Base-by-base conservation (phyloP, 2,329 filamentous ascomycete genomes). In the Beauveria rudraprayagi region DNA sequence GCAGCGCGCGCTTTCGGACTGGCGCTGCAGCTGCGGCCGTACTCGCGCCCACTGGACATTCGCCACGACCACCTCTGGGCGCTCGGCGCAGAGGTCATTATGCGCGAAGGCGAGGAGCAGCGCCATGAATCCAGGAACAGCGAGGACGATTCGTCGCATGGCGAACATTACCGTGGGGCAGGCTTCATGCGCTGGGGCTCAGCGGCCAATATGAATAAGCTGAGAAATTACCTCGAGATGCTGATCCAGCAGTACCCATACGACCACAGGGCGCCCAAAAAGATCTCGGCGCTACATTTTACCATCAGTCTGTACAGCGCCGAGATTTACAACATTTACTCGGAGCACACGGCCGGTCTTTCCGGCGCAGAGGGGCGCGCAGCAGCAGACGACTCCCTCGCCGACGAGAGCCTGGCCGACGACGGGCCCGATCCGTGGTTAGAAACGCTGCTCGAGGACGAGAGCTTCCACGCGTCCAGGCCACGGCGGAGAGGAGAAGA, bases 71-170 rank as follows among this genome's bases (percentile, higher is more conserved):
- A 84, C 41, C 81, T 89, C 65, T 97, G 92, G 93, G 87, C 87
- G 16, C 81, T 96, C 50, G 92, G 91, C 0, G 91, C 90, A 2
- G 92, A 96, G 74, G 83, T 97, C 22, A 75, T 96, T 61, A 85
- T 96, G 75, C 83, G 88, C 17, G 75, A 80, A 30, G 80, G 78
- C 7, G 76, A 80, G 63, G 69, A 75, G 68, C 65, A 24, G 19
- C 61, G 61, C 28, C 61, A 66, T 56, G 48, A 52, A 34, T 47
- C 47, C 2, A 19, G 47, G 5, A n/a, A 56, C 17, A 54, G 26
- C 4, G 22, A 16, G 1, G 16, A 43, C 16, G 24, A 10, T 9
- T 22, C 7, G 9, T 9, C 41, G 9, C 5, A 8, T 11, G 3
- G 10, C 5, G 16, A 41, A 19, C 16, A 50, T 9, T 10, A 19